Conservation (phyloP, 306 rosid species). For the Cucumis sativus region Cucumber_9930_V3 NC_026659.2:29194501-29195000, state of each 20-base stretch:
- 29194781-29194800: background rate
- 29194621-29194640: background rate
- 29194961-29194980: no score
- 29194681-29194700: background rate
- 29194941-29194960: no score
- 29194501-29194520: background rate
- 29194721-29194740: background rate
- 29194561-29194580: conserved; percentile 3
- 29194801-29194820: background rate
- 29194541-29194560: background rate
- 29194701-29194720: background rate
- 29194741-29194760: background rate
- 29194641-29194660: background rate
- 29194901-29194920: no score
- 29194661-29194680: background rate
- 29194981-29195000: no score
- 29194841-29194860: background rate
- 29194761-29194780: background rate
- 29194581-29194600: conserved; percentile 5
- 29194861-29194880: no score
- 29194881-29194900: no score
- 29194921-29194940: no score
- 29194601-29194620: conserved; percentile 4
- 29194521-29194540: background rate
- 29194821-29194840: background rate